Evolutionary conservation across 1,139 yeast species (phyloP).

Genomic region (Magnusiomyces tetraspermus): DNA sequence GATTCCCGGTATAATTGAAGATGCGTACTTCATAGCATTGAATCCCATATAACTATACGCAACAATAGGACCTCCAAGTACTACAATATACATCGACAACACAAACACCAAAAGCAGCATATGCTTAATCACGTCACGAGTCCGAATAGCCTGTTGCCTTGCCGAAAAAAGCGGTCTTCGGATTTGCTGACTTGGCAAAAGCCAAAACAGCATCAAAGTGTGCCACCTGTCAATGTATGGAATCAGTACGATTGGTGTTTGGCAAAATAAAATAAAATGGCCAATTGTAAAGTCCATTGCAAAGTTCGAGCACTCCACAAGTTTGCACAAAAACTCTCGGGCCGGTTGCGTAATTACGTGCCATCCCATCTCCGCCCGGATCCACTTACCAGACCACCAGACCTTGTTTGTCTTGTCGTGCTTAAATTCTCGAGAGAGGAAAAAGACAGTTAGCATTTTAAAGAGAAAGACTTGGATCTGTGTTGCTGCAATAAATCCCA

Average conservation of each 20-base stretch:
- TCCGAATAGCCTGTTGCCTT: slow-evolving; percentile 33
- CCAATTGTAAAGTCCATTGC: slow-evolving; percentile 64
- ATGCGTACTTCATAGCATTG: slow-evolving; percentile 8
- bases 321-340: slow-evolving; percentile 60
- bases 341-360: slow-evolving; percentile 52
- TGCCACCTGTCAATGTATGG: slow-evolving; percentile 76
- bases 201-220: slow-evolving; percentile 72
- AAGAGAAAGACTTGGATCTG: slow-evolving; percentile 48
- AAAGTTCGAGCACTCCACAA: slow-evolving; percentile 58
- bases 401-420: slow-evolving; percentile 51
- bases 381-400: slow-evolving; percentile 89
- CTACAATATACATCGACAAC: slow-evolving; percentile 32
- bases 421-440: slow-evolving; percentile 52
- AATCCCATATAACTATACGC: slow-evolving; percentile 14
- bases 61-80: slow-evolving; percentile 19
- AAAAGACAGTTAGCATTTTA: slow-evolving; percentile 38
- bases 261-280: slow-evolving; percentile 50
- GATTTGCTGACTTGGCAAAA: slow-evolving; percentile 50
- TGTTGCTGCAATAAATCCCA: slow-evolving; percentile 49
- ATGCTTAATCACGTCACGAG: slow-evolving; percentile 34
- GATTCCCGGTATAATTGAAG: slow-evolving; percentile 17
- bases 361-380: slow-evolving; percentile 50
- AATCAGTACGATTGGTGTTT: slow-evolving; percentile 53
- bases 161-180: slow-evolving; percentile 38
- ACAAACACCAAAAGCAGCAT: slow-evolving; percentile 38